phyloP scores from a whole-genome alignment of 495 filamentous ascomycete genomes.

The Staphylotrichum longicolle region DNA sequence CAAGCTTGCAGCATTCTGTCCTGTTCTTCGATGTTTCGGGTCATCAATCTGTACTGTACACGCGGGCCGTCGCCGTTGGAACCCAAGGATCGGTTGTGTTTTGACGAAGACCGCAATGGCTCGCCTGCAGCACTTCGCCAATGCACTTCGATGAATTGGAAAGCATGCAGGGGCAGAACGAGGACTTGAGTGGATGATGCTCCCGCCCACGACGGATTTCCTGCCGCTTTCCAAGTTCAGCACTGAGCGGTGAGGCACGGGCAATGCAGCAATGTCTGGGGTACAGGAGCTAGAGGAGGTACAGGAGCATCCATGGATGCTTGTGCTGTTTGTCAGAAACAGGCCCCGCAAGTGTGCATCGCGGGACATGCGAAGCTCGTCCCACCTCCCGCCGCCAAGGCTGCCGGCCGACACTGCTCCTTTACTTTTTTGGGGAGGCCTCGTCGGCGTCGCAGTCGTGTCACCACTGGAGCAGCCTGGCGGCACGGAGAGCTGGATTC shows the following conservation, averaged over 20 bases:
- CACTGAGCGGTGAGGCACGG: slow-evolving; percentile 2
- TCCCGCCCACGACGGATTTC: slow-evolving; percentile 19
- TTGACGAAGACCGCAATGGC: neutral
- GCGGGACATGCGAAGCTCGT: slow-evolving; percentile 28
- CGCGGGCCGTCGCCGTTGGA: no score
- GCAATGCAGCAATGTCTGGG: slow-evolving; percentile 1
- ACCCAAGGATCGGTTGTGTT: no score
- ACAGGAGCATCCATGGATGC: neutral
- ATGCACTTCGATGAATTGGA: slow-evolving; percentile 22
- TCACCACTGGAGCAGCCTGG: no score
- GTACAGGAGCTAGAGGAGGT: neutral
- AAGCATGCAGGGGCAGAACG: neutral
- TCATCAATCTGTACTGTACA: no score
- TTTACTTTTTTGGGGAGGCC: neutral
- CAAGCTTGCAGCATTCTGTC: no score
- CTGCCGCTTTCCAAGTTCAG: neutral
- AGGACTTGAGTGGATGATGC: slow-evolving; percentile 17
- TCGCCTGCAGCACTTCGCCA: neutral
- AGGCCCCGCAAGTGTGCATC: slow-evolving; percentile 2
- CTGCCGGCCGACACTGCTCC: neutral
- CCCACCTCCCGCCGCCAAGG: slow-evolving; percentile 20
- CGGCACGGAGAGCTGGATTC: no score
- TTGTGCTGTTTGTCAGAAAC: neutral
- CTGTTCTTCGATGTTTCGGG: no score
- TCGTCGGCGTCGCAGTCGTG: no score